Percentiles rank a stretch among this genome's conserved stretches.
Evolutionary conservation across 176 grass and related monocot species (phyloP).

Genomic region (Areca catechu): DNA sequence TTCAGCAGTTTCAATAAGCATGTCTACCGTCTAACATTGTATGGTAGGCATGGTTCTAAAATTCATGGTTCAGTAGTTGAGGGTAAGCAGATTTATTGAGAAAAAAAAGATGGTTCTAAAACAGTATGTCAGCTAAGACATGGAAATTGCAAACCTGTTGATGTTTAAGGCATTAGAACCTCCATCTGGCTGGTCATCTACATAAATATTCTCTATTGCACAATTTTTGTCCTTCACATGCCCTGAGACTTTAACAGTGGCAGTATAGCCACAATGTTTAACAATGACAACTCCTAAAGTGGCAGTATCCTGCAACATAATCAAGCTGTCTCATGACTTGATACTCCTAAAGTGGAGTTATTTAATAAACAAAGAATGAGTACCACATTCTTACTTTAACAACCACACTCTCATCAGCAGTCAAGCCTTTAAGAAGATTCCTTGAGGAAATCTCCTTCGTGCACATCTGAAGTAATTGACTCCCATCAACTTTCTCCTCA

Average conservation of each 20-base stretch:
- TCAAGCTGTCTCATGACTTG: constrained; percentile 18
- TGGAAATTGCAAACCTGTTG: constrained; percentile 61
- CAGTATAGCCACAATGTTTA: constrained; percentile 93
- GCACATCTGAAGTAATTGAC: constrained; percentile 26
- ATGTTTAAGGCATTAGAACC: constrained; percentile 89
- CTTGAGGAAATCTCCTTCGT: constrained; percentile 55
- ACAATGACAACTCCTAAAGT: constrained; percentile 79
- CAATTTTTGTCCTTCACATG: constrained; percentile 20
- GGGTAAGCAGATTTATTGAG: too few species aligned
- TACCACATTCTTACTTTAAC: constrained; percentile 49
- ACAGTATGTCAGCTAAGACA: too few species aligned
- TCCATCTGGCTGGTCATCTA: constrained; percentile 71
- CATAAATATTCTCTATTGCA: constrained; percentile 31
- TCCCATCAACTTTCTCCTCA: constrained; percentile 68
- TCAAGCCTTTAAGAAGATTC: constrained; percentile 96
- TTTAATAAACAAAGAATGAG: constrained; percentile 7
- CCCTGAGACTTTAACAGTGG: constrained; percentile 62
- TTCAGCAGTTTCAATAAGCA: too few species aligned
- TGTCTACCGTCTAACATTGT: too few species aligned
- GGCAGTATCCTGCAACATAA: constrained; percentile 45
- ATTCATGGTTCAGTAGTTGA: too few species aligned
- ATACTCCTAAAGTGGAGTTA: neutral
- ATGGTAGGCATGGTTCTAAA: too few species aligned
- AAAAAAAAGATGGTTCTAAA: too few species aligned
- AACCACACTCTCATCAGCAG: constrained; percentile 66